phyloP scores from a whole-genome alignment of 495 filamentous ascomycete species.

The Trypethelium eluteriae region DNA sequence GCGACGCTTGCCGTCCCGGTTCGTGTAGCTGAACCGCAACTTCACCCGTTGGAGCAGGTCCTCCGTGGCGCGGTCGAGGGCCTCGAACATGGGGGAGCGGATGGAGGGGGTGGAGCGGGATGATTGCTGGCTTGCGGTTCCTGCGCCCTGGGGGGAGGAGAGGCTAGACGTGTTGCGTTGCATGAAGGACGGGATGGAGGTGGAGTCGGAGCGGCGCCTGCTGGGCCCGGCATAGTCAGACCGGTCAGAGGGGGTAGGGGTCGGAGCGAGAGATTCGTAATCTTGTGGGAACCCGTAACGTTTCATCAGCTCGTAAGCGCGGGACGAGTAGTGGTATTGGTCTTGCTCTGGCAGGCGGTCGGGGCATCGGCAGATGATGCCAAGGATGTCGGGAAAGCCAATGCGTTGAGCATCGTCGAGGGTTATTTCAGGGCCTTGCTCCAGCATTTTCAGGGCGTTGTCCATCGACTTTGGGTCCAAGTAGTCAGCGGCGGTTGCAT shows the following conservation, averaged over 20 bases:
- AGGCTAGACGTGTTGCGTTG: background rate
- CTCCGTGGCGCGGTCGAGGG: background rate
- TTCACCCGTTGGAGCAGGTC: background rate
- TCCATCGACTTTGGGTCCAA: too few relatives aligned
- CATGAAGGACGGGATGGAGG: background rate
- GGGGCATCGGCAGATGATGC: too few relatives aligned
- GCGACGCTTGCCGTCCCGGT: background rate
- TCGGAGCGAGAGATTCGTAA: background rate
- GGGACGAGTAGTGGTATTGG: too few relatives aligned
- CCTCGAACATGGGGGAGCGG: background rate
- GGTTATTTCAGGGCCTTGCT: too few relatives aligned
- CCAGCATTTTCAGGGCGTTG: too few relatives aligned
- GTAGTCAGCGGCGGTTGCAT: too few relatives aligned
- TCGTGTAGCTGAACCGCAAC: slow-evolving; percentile 1
- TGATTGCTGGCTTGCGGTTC: background rate
- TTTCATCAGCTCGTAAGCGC: background rate
- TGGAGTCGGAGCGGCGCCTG: background rate
- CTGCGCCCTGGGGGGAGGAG: background rate
- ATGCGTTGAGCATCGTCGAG: too few relatives aligned
- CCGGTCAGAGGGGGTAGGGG: background rate
- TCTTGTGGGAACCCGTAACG: background rate
- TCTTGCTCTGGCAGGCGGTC: too few relatives aligned
- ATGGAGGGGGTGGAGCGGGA: background rate
- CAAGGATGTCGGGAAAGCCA: too few relatives aligned
- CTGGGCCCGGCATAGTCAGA: background rate